Evolutionary conservation across 208 protist species (phyloP), one percentile per base, ranked within the genome.

Genomic region (Crithidia fasciculata): DNA sequence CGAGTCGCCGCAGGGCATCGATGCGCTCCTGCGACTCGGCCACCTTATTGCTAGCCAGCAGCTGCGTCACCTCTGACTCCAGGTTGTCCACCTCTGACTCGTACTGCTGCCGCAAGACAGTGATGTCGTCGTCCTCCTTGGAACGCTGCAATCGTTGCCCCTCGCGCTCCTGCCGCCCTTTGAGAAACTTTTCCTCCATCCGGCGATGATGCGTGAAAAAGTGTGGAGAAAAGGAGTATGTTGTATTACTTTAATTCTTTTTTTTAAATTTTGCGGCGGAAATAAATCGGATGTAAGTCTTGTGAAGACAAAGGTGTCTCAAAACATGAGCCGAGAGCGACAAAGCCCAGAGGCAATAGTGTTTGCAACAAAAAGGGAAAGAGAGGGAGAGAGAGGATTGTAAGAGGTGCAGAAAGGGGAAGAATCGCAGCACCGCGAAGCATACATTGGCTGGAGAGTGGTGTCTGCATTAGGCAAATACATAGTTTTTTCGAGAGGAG

Each of bases 111-210:
- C 89, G 84, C 53, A 91, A 83, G 44, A 16, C 55, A 0, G 86
- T 65, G 40, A 63, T 69, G 19, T 69, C 80, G 10, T 71, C 86
- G n/a, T 58, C 66, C 36, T 80, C 82, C 55, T 83, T 66, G 41
- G 74, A 39, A 50, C 83, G 84, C 63, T 79, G 76, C 45, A 63
- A 75, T 3, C 86, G 85, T 36, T 76, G 72, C 75, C 85, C 87
- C 68, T 92, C 84, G 1, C 91, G 81, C 81, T 93, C 88, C 50
- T 92, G 84, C 18, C 84, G 84, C 0, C 71, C 66, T 53, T 92
- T 90, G 3, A 96, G 66, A 61, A 96, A 96, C 75, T 85, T 83
- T 65, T 89, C 85, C 54, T 87, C 82, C 83, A 80, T 84, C 67
- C n/a, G 37, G 13, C 69, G 15, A 37, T 39, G 28, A 28, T 28